phyloP scores from a whole-genome alignment of 1,284 basidiomycete genomes.

The Vanrija sp. region DNA sequence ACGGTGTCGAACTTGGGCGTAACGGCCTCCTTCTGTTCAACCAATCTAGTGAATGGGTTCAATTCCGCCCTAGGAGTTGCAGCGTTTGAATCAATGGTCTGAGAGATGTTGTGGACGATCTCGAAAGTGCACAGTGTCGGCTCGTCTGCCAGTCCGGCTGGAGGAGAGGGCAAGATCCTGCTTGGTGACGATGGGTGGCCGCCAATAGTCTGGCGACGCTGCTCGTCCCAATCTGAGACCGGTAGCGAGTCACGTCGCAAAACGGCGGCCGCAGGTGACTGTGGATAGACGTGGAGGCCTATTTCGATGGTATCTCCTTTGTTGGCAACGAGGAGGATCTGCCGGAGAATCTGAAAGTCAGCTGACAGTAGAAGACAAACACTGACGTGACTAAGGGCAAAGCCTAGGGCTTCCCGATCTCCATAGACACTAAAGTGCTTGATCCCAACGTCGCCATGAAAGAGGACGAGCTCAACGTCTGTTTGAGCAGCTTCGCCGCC shows the following conservation, averaged over 20 bases:
- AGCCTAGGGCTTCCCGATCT: conserved; percentile 76
- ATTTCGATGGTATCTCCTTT: conserved; percentile 81
- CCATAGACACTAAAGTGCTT: conserved; percentile 78
- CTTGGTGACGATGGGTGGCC: conserved; percentile 9
- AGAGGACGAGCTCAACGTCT: conserved; percentile 81
- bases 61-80: conserved; percentile 42
- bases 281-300: conserved; percentile 65
- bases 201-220: conserved; percentile 1
- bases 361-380: background rate
- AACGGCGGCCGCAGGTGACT: conserved; percentile 31
- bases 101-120: conserved; percentile 51
- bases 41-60: conserved; percentile 36
- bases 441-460: conserved; percentile 77
- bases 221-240: conserved; percentile 7
- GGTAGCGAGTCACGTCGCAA: too few relatives aligned
- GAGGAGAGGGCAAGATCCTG: background rate
- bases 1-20: conserved; percentile 61
- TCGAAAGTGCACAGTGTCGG: conserved; percentile 57
- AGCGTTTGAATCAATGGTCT: conserved; percentile 26
- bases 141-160: too few relatives aligned
- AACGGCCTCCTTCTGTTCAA: conserved; percentile 36
- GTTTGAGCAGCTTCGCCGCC: conserved; percentile 76
- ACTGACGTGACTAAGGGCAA: conserved; percentile 76
- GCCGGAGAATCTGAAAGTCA: conserved; percentile 66
- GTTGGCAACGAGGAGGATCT: conserved; percentile 66